These are phyloP conservation scores for Eucalyptus regnans DNA, from an alignment of 345 rosid species.

Conservation along the genomic window DNA sequence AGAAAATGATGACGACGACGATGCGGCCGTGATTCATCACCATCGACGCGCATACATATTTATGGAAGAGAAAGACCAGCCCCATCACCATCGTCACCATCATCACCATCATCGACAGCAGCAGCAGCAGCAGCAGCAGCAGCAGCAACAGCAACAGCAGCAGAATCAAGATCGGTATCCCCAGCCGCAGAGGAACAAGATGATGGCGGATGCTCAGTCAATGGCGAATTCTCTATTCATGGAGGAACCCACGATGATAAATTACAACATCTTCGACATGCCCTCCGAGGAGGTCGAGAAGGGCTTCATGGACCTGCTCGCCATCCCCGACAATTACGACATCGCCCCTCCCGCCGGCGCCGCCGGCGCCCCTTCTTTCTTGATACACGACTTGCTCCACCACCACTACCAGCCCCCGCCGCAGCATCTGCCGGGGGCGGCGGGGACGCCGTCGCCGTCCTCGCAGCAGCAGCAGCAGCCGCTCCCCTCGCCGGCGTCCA, in stretches of 20 bases:
- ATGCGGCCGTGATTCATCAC: neutral
- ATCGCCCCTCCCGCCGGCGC: neutral
- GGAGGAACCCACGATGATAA: constrained; percentile 23
- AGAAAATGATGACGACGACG: neutral
- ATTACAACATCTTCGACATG: constrained; percentile 50
- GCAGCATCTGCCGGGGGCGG: constrained; percentile 2
- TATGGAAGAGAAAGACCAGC: neutral
- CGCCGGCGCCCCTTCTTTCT: constrained; percentile 8
- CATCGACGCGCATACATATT: neutral
- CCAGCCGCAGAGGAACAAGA: neutral
- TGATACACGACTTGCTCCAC: constrained; percentile 40
- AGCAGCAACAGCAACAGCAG: neutral
- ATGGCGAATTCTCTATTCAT: constrained; percentile 32
- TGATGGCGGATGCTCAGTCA: neutral
- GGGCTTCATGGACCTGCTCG: constrained; percentile 50
- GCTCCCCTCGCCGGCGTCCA: constrained; percentile 28
- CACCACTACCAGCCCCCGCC: constrained; percentile 1
- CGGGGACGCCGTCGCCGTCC: neutral
- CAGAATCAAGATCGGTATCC: neutral
- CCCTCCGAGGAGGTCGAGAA: constrained; percentile 7
- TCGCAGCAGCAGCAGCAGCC: neutral
- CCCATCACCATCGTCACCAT: neutral
- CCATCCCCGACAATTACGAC: neutral
- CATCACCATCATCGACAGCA: neutral
- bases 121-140: neutral